Evolutionary conservation across 176 grass and related monocot genomes (phyloP).

Genomic region (Ananas comosus): DNA sequence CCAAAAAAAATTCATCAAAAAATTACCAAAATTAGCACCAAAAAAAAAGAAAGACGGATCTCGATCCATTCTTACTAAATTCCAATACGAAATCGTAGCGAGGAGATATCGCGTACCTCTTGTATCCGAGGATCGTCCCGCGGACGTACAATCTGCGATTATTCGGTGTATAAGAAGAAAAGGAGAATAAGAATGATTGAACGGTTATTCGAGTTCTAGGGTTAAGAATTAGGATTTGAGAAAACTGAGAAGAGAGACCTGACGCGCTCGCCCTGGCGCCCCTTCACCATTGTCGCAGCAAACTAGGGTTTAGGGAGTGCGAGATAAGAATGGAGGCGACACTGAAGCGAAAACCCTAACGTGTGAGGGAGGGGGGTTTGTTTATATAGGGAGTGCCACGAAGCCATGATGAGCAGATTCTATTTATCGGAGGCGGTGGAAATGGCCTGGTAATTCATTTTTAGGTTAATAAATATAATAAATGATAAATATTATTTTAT

Average conservation of each 20-base stretch:
- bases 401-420: too few relatives aligned
- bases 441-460: too few relatives aligned
- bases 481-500: too few relatives aligned
- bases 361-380: neutral
- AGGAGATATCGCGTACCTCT: slow-evolving; percentile 33
- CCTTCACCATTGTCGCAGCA: slow-evolving; percentile 39
- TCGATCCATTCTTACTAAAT: neutral
- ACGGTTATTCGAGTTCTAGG: neutral
- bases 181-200: neutral
- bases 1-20: neutral
- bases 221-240: neutral
- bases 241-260: neutral
- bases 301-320: neutral
- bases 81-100: neutral
- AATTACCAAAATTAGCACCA: neutral
- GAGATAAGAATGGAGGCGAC: neutral
- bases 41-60: neutral
- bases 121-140: slow-evolving; percentile 62
- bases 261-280: slow-evolving; percentile 37
- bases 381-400: neutral
- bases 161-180: neutral
- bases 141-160: slow-evolving; percentile 43
- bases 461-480: too few relatives aligned
- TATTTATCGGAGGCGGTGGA: too few relatives aligned
- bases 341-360: neutral